Evolutionary conservation across 192 early-diverging fungal genomes (phyloP).

Genomic region (Ambispora gerdemannii): DNA sequence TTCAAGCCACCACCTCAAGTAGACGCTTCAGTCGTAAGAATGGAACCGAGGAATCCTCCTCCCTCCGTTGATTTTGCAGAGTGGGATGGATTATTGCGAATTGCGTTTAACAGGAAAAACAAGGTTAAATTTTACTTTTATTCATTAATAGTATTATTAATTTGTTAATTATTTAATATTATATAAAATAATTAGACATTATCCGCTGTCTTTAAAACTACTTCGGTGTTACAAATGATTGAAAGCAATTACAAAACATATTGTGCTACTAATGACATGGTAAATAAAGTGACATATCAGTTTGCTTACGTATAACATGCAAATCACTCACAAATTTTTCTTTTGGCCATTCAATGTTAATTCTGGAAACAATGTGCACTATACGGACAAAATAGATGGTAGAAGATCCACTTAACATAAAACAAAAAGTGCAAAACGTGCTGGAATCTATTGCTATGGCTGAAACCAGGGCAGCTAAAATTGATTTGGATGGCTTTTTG

Average conservation of each 20-base stretch:
- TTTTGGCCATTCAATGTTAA: too few relatives aligned
- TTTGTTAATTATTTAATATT: constrained; percentile 5
- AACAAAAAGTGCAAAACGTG: constrained; percentile 70
- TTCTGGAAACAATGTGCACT: too few relatives aligned
- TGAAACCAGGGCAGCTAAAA: constrained; percentile 81
- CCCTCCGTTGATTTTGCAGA: constrained; percentile 93
- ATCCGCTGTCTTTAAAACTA: constrained; percentile 85
- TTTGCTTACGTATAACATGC: neutral
- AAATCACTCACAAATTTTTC: neutral
- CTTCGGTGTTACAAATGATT: constrained; percentile 81
- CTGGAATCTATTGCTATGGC: constrained; percentile 65
- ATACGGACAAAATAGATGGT: constrained; percentile 63
- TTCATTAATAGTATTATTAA: neutral
- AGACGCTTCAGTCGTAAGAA: constrained; percentile 90
- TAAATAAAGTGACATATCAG: constrained; percentile 31
- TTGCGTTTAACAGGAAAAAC: constrained; percentile 91
- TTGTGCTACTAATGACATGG: constrained; percentile 75
- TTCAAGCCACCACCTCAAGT: constrained; percentile 97
- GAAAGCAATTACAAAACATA: constrained; percentile 96
- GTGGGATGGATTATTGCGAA: constrained; percentile 95
- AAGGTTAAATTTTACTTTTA: constrained; percentile 47
- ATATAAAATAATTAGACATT: constrained; percentile 55
- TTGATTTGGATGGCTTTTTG: constrained; percentile 93
- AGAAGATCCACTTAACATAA: constrained; percentile 85
- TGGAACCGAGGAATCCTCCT: constrained; percentile 91